phyloP scores from a whole-genome alignment of 345 rosid genomes.

The Leavenworthia alabamica region DNA sequence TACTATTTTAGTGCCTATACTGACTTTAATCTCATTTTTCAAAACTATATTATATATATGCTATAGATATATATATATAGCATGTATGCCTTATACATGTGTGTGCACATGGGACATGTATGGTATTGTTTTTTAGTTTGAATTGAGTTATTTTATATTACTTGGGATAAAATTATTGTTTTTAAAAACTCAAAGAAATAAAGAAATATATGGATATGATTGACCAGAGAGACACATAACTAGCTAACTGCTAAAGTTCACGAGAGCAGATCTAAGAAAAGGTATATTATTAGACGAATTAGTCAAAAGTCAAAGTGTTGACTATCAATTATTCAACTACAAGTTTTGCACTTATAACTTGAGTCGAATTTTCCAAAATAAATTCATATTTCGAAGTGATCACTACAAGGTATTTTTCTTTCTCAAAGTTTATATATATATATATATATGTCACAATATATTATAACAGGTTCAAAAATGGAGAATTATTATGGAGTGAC shows the following conservation, averaged over 20 bases:
- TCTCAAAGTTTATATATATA: too few relatives aligned
- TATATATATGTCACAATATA: too few relatives aligned
- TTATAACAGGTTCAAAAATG: too few relatives aligned
- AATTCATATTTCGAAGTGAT: neutral
- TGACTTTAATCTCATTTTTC: slow-evolving; percentile 10
- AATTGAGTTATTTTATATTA: neutral
- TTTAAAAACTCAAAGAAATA: neutral
- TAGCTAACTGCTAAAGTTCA: slow-evolving; percentile 30
- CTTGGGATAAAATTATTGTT: neutral
- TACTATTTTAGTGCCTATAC: slow-evolving; percentile 5
- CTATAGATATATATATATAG: slow-evolving; percentile 23
- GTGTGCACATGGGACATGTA: slow-evolving; percentile 24
- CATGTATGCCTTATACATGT: slow-evolving; percentile 19
- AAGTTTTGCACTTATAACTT: neutral
- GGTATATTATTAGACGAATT: slow-evolving; percentile 6
- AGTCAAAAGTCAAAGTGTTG: slow-evolving; percentile 32
- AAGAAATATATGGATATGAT: slow-evolving; percentile 13
- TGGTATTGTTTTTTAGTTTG: slow-evolving; percentile 5
- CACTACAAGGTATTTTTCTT: neutral
- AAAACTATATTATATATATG: neutral
- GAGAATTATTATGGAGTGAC: too few relatives aligned
- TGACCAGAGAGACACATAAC: slow-evolving; percentile 19
- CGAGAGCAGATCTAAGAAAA: slow-evolving; percentile 22
- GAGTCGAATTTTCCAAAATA: neutral
- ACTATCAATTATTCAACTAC: slow-evolving; percentile 8